Percentiles rank a stretch among this genome's conserved stretches.
phyloP scores from a whole-genome alignment of 2,329 filamentous ascomycete species.

The Pseudocercospora vitis region DNA sequence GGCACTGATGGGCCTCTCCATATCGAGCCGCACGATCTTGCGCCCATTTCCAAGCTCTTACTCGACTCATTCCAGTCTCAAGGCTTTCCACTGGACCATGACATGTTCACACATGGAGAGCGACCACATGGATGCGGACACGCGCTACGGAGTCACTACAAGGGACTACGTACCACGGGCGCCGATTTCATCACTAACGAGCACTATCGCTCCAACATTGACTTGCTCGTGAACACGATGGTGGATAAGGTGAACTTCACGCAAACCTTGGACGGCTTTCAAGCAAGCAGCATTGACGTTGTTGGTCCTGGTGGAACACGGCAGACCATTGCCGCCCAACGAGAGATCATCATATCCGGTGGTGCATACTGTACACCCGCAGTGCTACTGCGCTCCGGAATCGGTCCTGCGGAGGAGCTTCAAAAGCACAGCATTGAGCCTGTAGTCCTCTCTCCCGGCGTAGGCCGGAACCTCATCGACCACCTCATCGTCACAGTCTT shows the following conservation, averaged over 20 bases:
- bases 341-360: conserved; percentile 40
- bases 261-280: conserved; percentile 51
- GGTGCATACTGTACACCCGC: conserved; percentile 55
- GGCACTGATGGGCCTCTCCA: conserved; percentile 26
- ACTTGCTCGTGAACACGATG: conserved; percentile 36
- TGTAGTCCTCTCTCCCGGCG: conserved; percentile 50
- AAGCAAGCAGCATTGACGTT: conserved; percentile 45
- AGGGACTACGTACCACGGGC: conserved; percentile 54
- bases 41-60: conserved; percentile 25
- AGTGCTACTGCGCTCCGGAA: conserved; percentile 56
- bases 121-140: conserved; percentile 58
- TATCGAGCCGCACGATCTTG: conserved; percentile 44
- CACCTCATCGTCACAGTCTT: conserved; percentile 53
- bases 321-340: conserved; percentile 36
- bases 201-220: conserved; percentile 47
- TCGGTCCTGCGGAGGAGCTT: conserved; percentile 48
- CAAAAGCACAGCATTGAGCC: conserved; percentile 46
- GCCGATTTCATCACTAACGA: conserved; percentile 53
- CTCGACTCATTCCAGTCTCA: conserved; percentile 27
- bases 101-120: conserved; percentile 42
- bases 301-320: conserved; percentile 41
- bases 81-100: conserved; percentile 25
- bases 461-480: conserved; percentile 47
- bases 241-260: conserved; percentile 67
- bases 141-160: conserved; percentile 52